phyloP scores from a whole-genome alignment of 2,329 filamentous ascomycete genomes.

The Aspergillus sp. region DNA sequence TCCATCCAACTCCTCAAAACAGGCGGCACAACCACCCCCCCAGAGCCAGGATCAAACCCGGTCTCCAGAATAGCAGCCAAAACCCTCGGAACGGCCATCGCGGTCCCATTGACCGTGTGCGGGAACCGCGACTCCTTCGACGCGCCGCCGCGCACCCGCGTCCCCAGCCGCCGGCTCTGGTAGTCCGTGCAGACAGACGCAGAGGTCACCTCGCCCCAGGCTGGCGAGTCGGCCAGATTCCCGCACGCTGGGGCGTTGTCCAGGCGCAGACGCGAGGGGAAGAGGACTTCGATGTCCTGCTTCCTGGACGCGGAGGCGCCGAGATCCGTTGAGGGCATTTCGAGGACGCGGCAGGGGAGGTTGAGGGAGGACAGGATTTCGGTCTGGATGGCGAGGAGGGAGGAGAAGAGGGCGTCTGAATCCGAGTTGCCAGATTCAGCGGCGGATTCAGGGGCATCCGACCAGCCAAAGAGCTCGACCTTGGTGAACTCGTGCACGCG shows the following conservation, averaged over 20 bases:
- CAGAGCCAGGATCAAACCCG: slow-evolving; percentile 65
- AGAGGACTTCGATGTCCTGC: slow-evolving; percentile 87
- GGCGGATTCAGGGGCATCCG: slow-evolving; percentile 46
- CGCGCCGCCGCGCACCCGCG: slow-evolving; percentile 52
- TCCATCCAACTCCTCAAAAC: slow-evolving; percentile 79
- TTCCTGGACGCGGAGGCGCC: slow-evolving; percentile 83
- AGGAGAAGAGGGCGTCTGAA: slow-evolving; percentile 55
- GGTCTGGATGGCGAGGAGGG: slow-evolving; percentile 78
- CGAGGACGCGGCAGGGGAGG: slow-evolving; percentile 76
- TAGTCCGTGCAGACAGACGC: slow-evolving; percentile 92
- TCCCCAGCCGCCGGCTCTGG: slow-evolving; percentile 73
- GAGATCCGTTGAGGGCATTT: slow-evolving; percentile 84
- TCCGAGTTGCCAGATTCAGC: slow-evolving; percentile 11
- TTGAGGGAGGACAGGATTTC: slow-evolving; percentile 70
- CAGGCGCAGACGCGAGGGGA: slow-evolving; percentile 59
- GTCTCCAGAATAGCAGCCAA: slow-evolving; percentile 84
- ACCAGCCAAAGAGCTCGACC: slow-evolving; percentile 96
- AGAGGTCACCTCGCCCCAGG: slow-evolving; percentile 90
- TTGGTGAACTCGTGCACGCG: slow-evolving; percentile 98
- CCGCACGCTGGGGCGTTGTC: slow-evolving; percentile 3
- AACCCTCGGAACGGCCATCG: slow-evolving; percentile 80
- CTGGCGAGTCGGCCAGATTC: slow-evolving; percentile 41
- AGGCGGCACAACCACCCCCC: slow-evolving; percentile 64
- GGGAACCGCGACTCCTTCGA: slow-evolving; percentile 56
- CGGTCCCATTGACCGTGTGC: slow-evolving; percentile 89